Evolutionary conservation across 208 protist genomes (phyloP), one percentile per base, ranked within the genome.

Genomic region (Trypanosomatidae sp.): DNA sequence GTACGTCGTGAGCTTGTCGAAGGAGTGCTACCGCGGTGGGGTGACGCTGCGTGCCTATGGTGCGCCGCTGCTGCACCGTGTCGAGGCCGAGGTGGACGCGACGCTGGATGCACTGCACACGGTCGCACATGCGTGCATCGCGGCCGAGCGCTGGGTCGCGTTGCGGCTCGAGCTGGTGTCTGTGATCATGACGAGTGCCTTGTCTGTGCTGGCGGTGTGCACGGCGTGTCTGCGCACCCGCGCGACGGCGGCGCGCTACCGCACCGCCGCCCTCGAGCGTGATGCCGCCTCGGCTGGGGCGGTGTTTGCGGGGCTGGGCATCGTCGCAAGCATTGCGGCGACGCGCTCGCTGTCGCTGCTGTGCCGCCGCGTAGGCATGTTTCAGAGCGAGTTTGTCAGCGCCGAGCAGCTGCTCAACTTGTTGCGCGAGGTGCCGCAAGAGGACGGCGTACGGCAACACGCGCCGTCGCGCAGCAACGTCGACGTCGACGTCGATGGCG

Each of bases 341-440:
- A 64, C 71, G 38, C 56, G 59, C 13, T 61, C 67, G 33, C 47
- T 85, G 19, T 67, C 66, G 4, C 57, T 76, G 61, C 56, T 85
- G 42, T 87, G 71, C 54, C 60, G 71, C 8, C 55, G 70, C 55
- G 52, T 71, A 11, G 66, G 71, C 40, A 70, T 81, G 53, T 81
- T 89, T 47, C 74, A 89, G 44, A 67, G 70, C 46, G 70, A 83
- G 51, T 89, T 70, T 50, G 72, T 89, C n/a, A 74, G 71, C 49
- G 74, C 72, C 4, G 74, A 83, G 43, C 61, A 78, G 45, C 54
- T 85, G 15, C 56, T 80, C 18, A 35, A 35, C 30, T 35, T 35
- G n/a, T 45, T 46, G 18, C 43, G 55, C 18, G 48, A 53, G 18
- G 47, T 37, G 15, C 65, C 53, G 20, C 20, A 64, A 13, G 59